phyloP scores from a whole-genome alignment of 768 basidiomycete genomes.

The Phylloporus arenicola region DNA sequence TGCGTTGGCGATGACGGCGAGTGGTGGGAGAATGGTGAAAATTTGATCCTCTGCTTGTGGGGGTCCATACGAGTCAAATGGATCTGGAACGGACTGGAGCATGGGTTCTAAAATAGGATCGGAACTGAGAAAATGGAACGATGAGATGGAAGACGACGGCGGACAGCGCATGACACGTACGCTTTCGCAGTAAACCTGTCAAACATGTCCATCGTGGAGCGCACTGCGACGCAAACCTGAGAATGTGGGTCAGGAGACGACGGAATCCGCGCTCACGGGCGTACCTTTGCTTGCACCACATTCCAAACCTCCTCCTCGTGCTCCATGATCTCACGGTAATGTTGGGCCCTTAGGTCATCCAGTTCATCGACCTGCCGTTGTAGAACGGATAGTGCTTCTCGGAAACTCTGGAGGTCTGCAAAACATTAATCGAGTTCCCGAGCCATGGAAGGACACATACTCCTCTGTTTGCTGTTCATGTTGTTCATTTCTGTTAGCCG shows the following conservation, averaged over 20 bases:
- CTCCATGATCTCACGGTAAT: slow-evolving; percentile 85
- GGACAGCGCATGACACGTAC: slow-evolving; percentile 40
- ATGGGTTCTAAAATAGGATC: slow-evolving; percentile 90
- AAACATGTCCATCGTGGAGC: slow-evolving; percentile 89
- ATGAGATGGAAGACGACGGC: slow-evolving; percentile 10
- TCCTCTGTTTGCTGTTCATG: slow-evolving; percentile 81
- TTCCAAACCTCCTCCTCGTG: slow-evolving; percentile 98
- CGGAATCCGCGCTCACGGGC: background rate
- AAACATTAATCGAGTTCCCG: slow-evolving; percentile 6
- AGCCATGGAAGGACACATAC: slow-evolving; percentile 41
- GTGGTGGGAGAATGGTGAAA: slow-evolving; percentile 86
- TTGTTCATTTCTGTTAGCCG: slow-evolving; percentile 80
- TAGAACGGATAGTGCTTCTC: slow-evolving; percentile 73
- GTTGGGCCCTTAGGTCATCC: slow-evolving; percentile 75
- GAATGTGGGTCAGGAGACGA: slow-evolving; percentile 12
- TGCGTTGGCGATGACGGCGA: slow-evolving; percentile 65
- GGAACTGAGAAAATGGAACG: slow-evolving; percentile 41
- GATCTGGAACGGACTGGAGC: slow-evolving; percentile 85
- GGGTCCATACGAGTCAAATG: slow-evolving; percentile 88
- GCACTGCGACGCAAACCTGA: slow-evolving; percentile 75
- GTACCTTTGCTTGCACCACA: slow-evolving; percentile 77
- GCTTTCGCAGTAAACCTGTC: slow-evolving; percentile 83
- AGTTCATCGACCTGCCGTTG: slow-evolving; percentile 90
- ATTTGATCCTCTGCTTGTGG: slow-evolving; percentile 86
- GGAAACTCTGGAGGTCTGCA: slow-evolving; percentile 83